phyloP scores from a whole-genome alignment of 371 early-diverging fungal species.

The Mucor piriformis region DNA sequence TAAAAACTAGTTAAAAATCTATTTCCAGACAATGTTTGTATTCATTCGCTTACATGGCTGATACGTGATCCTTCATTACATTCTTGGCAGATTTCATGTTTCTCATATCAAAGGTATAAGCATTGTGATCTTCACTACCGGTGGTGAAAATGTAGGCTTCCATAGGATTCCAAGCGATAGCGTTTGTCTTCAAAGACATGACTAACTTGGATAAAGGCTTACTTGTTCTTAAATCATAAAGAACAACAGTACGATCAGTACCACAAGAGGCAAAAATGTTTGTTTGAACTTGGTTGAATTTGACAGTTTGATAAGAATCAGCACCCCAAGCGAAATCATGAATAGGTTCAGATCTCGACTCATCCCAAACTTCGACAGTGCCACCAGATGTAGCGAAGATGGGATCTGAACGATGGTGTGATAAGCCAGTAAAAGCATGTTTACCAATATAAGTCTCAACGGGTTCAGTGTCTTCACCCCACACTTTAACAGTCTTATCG shows the following conservation, averaged over 20 bases:
- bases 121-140: slow-evolving; percentile 95
- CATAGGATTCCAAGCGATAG: slow-evolving; percentile 98
- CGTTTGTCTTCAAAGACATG: slow-evolving; percentile 83
- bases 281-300: slow-evolving; percentile 94
- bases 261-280: slow-evolving; percentile 90
- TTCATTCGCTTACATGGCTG: slow-evolving; percentile 93
- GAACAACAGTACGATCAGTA: slow-evolving; percentile 88
- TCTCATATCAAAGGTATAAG: slow-evolving; percentile 97
- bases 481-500: slow-evolving; percentile 89
- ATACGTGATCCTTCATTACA: slow-evolving; percentile 94
- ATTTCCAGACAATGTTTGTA: too few relatives aligned
- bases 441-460: slow-evolving; percentile 78
- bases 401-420: slow-evolving; percentile 82
- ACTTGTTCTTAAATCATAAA: slow-evolving; percentile 91
- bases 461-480: slow-evolving; percentile 66
- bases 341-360: slow-evolving; percentile 83
- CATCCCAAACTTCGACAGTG: slow-evolving; percentile 93
- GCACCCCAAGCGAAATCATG: slow-evolving; percentile 89
- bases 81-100: slow-evolving; percentile 83
- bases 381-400: slow-evolving; percentile 89
- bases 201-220: slow-evolving; percentile 80
- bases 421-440: slow-evolving; percentile 76
- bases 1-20: too few relatives aligned
- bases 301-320: slow-evolving; percentile 91
- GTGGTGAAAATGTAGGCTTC: slow-evolving; percentile 92